Evolutionary conservation across 2,329 filamentous ascomycete genomes (phyloP).

Genomic region (Nakataea oryzae): DNA sequence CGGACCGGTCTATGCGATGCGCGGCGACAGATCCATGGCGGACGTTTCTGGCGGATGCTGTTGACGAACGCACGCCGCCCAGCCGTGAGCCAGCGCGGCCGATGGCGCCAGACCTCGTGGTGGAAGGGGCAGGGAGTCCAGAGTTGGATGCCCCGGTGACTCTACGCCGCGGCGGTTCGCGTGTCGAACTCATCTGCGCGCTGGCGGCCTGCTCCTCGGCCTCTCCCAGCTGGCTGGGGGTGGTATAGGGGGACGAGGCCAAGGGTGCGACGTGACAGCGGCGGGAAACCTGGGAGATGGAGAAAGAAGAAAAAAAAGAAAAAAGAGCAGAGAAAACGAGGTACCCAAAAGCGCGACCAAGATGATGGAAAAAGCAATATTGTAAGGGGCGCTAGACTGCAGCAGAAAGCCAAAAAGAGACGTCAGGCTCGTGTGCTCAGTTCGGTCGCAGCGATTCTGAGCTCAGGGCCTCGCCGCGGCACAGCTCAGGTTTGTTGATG

Average conservation of each 20-base stretch:
- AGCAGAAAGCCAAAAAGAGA: neutral
- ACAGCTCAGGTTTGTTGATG: neutral
- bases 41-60: slow-evolving; percentile 10
- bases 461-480: no score
- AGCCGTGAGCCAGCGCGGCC: slow-evolving; percentile 17
- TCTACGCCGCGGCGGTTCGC: slow-evolving; percentile 17
- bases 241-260: neutral
- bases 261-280: neutral
- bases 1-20: slow-evolving; percentile 22
- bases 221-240: neutral
- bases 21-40: slow-evolving; percentile 9
- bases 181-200: slow-evolving; percentile 5
- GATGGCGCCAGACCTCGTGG: slow-evolving; percentile 9
- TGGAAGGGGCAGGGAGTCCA: slow-evolving; percentile 3
- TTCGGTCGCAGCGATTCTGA: neutral
- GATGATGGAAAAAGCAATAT: no score
- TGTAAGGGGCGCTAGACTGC: neutral
- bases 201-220: neutral
- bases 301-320: no score
- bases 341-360: neutral
- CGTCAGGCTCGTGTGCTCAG: neutral
- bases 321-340: no score
- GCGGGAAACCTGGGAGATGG: neutral
- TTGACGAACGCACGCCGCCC: slow-evolving; percentile 12
- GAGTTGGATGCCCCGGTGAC: slow-evolving; percentile 13